phyloP scores from a whole-genome alignment of 176 grass and related monocot species.

The Musa acuminata region DNA sequence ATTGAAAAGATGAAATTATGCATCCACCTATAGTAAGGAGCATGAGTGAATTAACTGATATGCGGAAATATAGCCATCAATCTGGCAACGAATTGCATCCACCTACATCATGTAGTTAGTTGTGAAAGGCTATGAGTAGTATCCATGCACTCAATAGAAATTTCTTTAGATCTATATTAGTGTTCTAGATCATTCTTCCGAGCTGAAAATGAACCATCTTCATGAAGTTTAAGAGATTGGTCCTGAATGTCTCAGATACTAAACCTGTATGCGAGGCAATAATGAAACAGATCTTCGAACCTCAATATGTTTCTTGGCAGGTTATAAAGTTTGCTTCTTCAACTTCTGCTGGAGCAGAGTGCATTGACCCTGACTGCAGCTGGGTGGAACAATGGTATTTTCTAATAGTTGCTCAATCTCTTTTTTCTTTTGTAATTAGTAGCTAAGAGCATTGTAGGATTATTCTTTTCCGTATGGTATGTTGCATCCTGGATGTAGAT shows the following conservation, averaged over 20 bases:
- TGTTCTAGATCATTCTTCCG: background rate
- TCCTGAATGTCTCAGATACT: background rate
- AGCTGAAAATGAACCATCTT: background rate
- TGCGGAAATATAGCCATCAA: no score
- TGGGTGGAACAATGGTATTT: slow-evolving; percentile 90
- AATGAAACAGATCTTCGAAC: slow-evolving; percentile 11
- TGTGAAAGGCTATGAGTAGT: no score
- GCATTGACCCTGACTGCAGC: slow-evolving; percentile 73
- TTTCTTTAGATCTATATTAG: background rate
- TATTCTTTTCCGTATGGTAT: background rate
- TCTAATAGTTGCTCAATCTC: background rate
- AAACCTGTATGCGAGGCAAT: background rate
- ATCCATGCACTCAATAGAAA: no score
- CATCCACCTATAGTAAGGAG: no score
- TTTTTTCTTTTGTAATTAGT: background rate
- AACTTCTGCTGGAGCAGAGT: slow-evolving; percentile 85
- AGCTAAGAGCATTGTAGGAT: background rate
- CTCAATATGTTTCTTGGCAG: slow-evolving; percentile 40
- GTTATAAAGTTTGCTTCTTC: slow-evolving; percentile 87
- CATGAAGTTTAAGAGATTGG: background rate
- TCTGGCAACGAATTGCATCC: no score
- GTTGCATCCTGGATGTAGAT: background rate
- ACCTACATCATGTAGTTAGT: no score
- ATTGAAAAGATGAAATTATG: no score
- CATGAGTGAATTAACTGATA: no score